Base-by-base conservation (phyloP, 768 basidiomycete species). In the Hortiboletus campestris region DNA sequence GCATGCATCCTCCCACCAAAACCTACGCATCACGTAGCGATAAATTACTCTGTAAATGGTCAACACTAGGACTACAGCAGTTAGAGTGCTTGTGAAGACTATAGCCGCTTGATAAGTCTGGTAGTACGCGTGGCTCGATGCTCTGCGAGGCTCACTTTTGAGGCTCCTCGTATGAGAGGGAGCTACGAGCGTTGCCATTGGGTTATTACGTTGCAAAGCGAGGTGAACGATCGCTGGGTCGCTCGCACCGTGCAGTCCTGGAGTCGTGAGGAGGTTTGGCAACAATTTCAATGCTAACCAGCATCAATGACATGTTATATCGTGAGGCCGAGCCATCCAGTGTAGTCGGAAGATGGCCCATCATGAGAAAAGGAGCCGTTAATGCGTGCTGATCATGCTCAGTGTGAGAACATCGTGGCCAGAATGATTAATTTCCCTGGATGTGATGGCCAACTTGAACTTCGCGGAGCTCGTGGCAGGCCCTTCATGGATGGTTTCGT, bases 1-100 rank as follows among this genome's bases (percentile, higher is more conserved):
- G 14, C 44, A 58, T n/a, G 20, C 43, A 44, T 67, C 67, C 31
- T 68, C 67, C 58, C 61, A 67, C 56, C 64, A 49, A 34, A 63
- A 42, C 14, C 13, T 51, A 22, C 38, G 50, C 7, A 8, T 54
- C 42, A 9, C 29, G 36, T 46, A 48, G 43, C 50, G 56, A 43
- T 20, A 22, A 41, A 44, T 19, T n/a, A 55, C 5, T 32, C 56
- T 49, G 32, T 36, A 56, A 20, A 38, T 19, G 5, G 51, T 44
- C 40, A 63, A 19, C 13, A 10, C 34, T 6, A 63, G 8, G n/a
- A 53, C 41, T 25, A 51, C 25, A 16, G 32, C 42, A 5, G 44
- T 55, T 2, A 66, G 44, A 25, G 39, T 35, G 51, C 51, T 60
- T 20, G 56, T 54, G 25, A 57, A 46, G 34, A 61, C 61, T 58